Percentiles rank a stretch among this genome's conserved stretches.
Conservation (phyloP, 2,329 filamentous ascomycete species). For the Clonostachys sp. region DNA sequence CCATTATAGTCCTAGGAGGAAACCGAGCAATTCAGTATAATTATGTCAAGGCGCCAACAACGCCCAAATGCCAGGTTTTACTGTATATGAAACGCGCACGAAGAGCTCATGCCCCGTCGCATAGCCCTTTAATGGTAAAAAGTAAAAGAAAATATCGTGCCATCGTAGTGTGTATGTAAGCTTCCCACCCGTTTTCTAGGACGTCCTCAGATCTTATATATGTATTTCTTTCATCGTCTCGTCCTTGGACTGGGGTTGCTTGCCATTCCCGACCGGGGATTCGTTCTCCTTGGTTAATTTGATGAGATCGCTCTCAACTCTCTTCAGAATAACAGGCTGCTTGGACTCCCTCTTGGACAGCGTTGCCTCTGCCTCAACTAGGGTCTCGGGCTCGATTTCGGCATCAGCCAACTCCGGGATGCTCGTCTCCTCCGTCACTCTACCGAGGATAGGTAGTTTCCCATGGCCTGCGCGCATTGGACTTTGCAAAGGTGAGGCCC, state of each 20-base stretch:
- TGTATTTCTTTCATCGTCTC: slow-evolving; percentile 59
- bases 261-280: slow-evolving; percentile 36
- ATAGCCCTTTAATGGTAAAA: not conserved
- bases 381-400: slow-evolving; percentile 37
- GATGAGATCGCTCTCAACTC: slow-evolving; percentile 25
- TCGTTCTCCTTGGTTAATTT: slow-evolving; percentile 29
- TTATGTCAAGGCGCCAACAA: not conserved
- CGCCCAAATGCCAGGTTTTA: not conserved
- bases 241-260: slow-evolving; percentile 36
- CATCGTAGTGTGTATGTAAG: slow-evolving; percentile 3
- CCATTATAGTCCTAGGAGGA: too few species aligned
- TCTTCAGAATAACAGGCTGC: slow-evolving; percentile 17
- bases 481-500: slow-evolving; percentile 58
- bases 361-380: slow-evolving; percentile 50
- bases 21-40: too few species aligned
- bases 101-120: not conserved
- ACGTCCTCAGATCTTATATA: slow-evolving; percentile 31
- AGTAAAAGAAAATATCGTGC: slow-evolving; percentile 5
- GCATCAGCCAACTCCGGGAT: slow-evolving; percentile 31
- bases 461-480: slow-evolving; percentile 62
- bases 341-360: slow-evolving; percentile 38
- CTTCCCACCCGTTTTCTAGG: not conserved
- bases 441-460: slow-evolving; percentile 67
- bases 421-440: slow-evolving; percentile 65
- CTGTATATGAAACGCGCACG: not conserved